Evolutionary conservation across 495 filamentous ascomycete genomes (phyloP).

Genomic region (Neurospora sp.): DNA sequence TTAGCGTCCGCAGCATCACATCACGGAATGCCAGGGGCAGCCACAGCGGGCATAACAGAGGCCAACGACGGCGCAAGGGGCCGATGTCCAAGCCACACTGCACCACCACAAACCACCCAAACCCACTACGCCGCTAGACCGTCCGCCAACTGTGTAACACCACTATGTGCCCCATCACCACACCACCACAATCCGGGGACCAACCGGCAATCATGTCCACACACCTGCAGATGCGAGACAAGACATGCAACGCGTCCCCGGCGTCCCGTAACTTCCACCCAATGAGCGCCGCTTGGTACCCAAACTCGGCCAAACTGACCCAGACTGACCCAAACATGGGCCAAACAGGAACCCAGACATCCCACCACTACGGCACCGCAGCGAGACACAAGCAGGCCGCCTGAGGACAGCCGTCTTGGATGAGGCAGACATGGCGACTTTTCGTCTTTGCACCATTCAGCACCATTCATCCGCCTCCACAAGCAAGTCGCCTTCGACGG

Average conservation of each 20-base stretch:
- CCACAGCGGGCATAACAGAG: neutral
- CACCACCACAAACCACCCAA: neutral
- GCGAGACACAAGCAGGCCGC: neutral
- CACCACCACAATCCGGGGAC: neutral
- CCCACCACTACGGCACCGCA: neutral
- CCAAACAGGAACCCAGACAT: neutral
- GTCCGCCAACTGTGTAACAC: neutral
- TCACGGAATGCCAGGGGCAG: neutral
- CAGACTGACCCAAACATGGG: neutral
- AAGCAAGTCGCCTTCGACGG: neutral
- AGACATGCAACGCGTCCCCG: neutral
- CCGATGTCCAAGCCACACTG: neutral
- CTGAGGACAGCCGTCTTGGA: neutral
- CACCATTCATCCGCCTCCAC: neutral
- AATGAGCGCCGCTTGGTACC: neutral
- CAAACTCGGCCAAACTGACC: neutral
- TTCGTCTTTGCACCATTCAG: neutral
- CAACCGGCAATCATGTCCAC: neutral
- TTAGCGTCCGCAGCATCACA: neutral
- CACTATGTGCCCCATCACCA: neutral
- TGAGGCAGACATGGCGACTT: neutral
- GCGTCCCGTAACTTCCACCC: neutral
- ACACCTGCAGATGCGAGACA: neutral
- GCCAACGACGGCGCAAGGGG: neutral
- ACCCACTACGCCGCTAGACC: neutral